Evolutionary conservation across 2,329 filamentous ascomycete species (phyloP).

Genomic region (Fusarium begoniae): DNA sequence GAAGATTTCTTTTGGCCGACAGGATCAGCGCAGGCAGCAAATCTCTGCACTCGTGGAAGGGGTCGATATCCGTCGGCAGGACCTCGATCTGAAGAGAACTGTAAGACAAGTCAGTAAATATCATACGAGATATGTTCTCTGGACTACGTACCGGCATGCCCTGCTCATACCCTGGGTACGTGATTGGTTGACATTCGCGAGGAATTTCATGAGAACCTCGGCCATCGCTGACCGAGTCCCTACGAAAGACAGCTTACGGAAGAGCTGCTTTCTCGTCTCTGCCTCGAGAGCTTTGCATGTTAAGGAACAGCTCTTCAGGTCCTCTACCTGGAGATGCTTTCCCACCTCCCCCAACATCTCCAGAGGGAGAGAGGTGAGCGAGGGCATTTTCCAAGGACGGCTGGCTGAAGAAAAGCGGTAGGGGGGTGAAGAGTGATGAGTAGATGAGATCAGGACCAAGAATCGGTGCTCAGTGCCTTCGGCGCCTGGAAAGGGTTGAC

Average conservation of each 20-base stretch:
- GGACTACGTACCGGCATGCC: not conserved
- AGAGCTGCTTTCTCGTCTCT: rapidly evolving
- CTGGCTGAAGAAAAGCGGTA: rapidly evolving
- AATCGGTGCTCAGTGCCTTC: rapidly evolving
- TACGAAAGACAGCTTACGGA: rapidly evolving
- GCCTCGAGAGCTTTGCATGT: rapidly evolving
- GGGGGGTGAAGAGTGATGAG: not conserved
- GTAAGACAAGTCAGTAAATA: not conserved
- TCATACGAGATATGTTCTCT: no score
- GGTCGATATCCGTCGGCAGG: rapidly evolving
- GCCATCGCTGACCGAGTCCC: rapidly evolving
- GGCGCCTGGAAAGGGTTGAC: not conserved
- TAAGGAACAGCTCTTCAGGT: rapidly evolving
- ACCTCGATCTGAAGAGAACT: not conserved
- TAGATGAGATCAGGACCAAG: not conserved
- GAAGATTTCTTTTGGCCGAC: not conserved
- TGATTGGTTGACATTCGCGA: rapidly evolving
- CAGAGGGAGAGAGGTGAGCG: rapidly evolving
- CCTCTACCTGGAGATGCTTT: rapidly evolving
- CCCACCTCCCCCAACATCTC: not conserved
- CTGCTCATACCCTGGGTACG: not conserved
- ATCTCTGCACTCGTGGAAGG: not conserved
- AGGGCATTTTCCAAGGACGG: not conserved
- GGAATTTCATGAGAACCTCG: rapidly evolving
- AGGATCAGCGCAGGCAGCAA: not conserved